phyloP scores from a whole-genome alignment of 2,329 filamentous ascomycete species.

The Trichoderma gracile region DNA sequence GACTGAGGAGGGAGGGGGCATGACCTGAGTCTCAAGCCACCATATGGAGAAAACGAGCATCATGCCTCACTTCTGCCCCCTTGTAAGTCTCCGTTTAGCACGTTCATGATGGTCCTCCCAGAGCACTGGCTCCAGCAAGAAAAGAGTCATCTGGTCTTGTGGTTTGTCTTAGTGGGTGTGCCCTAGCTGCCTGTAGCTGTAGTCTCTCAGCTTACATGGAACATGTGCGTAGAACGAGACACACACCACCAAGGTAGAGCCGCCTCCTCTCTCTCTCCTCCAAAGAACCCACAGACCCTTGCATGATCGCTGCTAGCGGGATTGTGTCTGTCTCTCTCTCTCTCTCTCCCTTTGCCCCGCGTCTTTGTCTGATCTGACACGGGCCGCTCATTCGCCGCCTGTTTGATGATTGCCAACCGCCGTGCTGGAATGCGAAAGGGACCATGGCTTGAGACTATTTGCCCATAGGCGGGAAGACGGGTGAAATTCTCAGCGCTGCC shows the following conservation, averaged over 20 bases:
- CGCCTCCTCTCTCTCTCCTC: neutral
- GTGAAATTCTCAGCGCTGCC: neutral
- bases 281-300: neutral
- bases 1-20: conserved; percentile 28
- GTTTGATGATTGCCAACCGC: conserved; percentile 10
- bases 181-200: neutral
- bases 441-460: neutral
- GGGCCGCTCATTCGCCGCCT: conserved; percentile 22
- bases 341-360: neutral
- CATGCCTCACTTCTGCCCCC: neutral
- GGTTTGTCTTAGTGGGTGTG: conserved; percentile 3
- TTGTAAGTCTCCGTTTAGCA: no score
- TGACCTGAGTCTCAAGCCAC: conserved; percentile 31
- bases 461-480: neutral
- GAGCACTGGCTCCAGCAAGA: no score
- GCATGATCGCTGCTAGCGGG: neutral
- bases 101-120: no score
- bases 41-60: neutral
- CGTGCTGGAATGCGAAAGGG: conserved; percentile 5
- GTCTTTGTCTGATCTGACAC: neutral
- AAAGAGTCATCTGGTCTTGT: neutral
- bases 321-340: neutral
- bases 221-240: no score
- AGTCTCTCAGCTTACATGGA: conserved; percentile 17
- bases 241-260: no score